A percentile compares a stretch with the other conserved stretches of the same genome.
These are phyloP conservation scores for Talaromyces nanjingensis DNA, from an alignment of 495 filamentous ascomycete genomes.

Conservation along the genomic window DNA sequence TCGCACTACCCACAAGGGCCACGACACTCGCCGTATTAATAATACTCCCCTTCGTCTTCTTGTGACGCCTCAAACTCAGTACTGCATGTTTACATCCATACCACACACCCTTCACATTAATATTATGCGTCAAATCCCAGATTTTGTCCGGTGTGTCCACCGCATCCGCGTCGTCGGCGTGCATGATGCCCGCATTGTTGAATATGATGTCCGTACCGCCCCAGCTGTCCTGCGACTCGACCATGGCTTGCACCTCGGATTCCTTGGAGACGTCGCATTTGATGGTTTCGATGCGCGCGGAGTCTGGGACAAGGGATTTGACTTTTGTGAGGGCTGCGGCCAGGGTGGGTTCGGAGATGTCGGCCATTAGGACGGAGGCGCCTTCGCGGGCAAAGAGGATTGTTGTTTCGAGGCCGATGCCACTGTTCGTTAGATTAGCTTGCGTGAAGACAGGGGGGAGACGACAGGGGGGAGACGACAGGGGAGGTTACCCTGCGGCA, in stretches of 20 bases:
- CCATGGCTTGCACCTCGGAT: conserved; percentile 58
- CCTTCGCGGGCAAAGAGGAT: conserved; percentile 91
- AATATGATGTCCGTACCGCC: conserved; percentile 94
- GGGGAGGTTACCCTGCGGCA: conserved; percentile 68
- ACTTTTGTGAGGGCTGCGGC: conserved; percentile 63
- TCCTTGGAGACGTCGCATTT: conserved; percentile 67
- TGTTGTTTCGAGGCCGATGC: conserved; percentile 90
- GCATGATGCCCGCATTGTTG: conserved; percentile 99
- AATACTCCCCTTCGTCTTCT: conserved; percentile 70
- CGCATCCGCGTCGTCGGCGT: conserved; percentile 78
- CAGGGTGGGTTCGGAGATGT: conserved; percentile 69
- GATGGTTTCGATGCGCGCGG: conserved; percentile 52
- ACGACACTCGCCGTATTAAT: conserved; percentile 97
- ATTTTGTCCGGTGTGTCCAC: conserved; percentile 79
- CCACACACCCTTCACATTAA: conserved; percentile 99
- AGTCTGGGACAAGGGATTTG: conserved; percentile 60
- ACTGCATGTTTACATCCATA: conserved; percentile 93
- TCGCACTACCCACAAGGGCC: conserved; percentile 86
- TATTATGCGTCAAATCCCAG: conserved; percentile 89
- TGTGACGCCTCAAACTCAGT: conserved; percentile 67
- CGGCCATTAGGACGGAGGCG: conserved; percentile 77
- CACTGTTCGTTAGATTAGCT: conserved; percentile 40
- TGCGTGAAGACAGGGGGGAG: not conserved
- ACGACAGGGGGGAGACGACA: too few relatives aligned
- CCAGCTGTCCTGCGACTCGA: conserved; percentile 71